Base-by-base conservation (phyloP, 108 stramenopile genomes). In the Conticribra guillardii region DNA sequence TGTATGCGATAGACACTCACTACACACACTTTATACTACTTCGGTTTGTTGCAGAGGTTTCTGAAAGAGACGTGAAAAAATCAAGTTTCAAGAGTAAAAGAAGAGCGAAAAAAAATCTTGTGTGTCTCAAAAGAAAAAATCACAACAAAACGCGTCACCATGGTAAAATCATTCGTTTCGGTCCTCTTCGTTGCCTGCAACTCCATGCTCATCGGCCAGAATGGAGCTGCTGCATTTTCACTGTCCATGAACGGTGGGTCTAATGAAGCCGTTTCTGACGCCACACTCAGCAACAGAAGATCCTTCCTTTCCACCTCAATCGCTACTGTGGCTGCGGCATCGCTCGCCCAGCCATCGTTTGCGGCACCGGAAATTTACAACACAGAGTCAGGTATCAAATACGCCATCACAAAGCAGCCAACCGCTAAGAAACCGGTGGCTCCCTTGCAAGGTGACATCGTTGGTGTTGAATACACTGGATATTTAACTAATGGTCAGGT, bases 391-490 rank as follows among this genome's bases (percentile, higher is more conserved):
- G 93, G 93, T 18, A 82, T 92, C 67, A 94, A 91, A 59, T 94
- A 91, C 77, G 93, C 90, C 1, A 62, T 88, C 7, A 69, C 78
- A 5, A 83, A 89, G 63, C 65, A 67, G 22, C 30, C 84, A 34
- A 58, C 52, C 17, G 81, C 82, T 54, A 68, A 67, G 45, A 60
- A 73, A 28, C 82, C 81, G 50, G 76, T 47, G 9, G 26, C 62
- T 33, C 89, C 93, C 3, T 77, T 76, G 27, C 54, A 74, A 47
- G 89, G 89, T 19, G 93, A 94, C 52, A 89, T 94, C 49, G 84
- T 89, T 21, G 93, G 84, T 24, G 84, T 94, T 63, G 90, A 91
- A 52, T 94, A 91, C 86, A 94, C 93, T 34, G 93, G 93, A 24
- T 94, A 94, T 52, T 71, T 94, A 3, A 54, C 85, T 1, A 85